Evolutionary conservation across 169 alveolate species (phyloP).

Genomic region (Besnoitia besnoiti): DNA sequence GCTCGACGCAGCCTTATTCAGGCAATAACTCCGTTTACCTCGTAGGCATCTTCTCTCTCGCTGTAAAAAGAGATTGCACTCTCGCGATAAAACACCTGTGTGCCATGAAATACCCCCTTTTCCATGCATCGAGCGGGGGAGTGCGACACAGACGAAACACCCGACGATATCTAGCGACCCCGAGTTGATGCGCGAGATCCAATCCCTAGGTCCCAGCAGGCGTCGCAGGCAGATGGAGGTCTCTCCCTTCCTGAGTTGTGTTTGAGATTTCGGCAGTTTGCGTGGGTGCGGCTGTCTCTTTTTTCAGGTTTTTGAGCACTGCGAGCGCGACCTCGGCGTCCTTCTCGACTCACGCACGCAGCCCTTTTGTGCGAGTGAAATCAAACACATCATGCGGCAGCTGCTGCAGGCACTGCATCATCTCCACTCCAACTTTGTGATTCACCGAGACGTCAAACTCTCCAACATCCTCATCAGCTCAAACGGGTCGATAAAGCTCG

Average conservation of each 20-base stretch:
- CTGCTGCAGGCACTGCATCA: conserved; percentile 28
- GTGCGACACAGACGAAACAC: too few species aligned
- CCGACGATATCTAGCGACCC: too few species aligned
- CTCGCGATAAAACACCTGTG: too few species aligned
- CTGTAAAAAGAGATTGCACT: too few species aligned
- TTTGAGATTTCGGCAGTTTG: neutral
- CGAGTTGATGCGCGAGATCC: too few species aligned
- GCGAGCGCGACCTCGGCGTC: conserved; percentile 95
- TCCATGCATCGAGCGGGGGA: too few species aligned
- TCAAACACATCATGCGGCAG: conserved; percentile 79
- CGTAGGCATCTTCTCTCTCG: too few species aligned
- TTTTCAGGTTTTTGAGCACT: conserved; percentile 92
- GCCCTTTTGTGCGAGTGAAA: conserved; percentile 89
- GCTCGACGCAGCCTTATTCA: neutral
- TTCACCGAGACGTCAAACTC: conserved; percentile 91
- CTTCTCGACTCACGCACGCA: conserved; percentile 87
- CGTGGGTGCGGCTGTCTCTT: neutral
- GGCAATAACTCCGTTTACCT: conserved; percentile 27
- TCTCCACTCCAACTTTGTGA: conserved; percentile 78
- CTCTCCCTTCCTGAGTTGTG: too few species aligned
- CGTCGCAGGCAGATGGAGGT: too few species aligned
- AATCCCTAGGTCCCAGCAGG: too few species aligned
- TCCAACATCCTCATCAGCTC: conserved; percentile 85
- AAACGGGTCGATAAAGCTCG: conserved; percentile 81
- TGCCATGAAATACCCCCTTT: too few species aligned